phyloP scores from a whole-genome alignment of 2,329 filamentous ascomycete genomes.

The Clathrospora elynae region DNA sequence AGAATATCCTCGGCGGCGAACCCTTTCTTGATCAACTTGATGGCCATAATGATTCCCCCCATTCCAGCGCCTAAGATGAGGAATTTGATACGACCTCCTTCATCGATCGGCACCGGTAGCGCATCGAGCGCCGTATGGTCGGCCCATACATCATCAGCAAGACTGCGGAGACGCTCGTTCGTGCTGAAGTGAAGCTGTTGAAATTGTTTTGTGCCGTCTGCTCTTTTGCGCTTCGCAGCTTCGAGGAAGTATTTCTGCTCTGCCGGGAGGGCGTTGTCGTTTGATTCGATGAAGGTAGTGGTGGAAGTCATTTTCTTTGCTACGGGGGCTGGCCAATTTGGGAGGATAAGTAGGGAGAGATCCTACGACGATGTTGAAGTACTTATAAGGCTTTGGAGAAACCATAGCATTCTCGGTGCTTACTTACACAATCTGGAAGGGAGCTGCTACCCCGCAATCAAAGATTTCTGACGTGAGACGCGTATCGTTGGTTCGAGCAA shows the following conservation, averaged over 20 bases:
- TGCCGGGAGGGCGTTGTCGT: slow-evolving; percentile 8
- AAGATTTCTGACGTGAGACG: too few species aligned
- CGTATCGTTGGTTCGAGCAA: too few species aligned
- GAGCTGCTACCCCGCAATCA: too few species aligned
- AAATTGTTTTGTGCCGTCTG: slow-evolving; percentile 19
- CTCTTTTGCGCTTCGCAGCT: slow-evolving; percentile 21
- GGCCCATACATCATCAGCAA: slow-evolving; percentile 20
- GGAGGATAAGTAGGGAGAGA: slow-evolving; percentile 3
- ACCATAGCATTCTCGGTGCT: too few species aligned
- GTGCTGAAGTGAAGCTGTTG: slow-evolving; percentile 19
- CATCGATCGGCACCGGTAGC: slow-evolving; percentile 9
- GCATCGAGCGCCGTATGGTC: slow-evolving; percentile 22
- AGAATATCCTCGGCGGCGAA: slow-evolving; percentile 43
- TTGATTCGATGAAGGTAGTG: slow-evolving; percentile 11
- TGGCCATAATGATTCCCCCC: slow-evolving; percentile 49
- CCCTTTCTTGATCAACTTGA: slow-evolving; percentile 45
- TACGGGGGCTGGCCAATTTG: slow-evolving; percentile 13
- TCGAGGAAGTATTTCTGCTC: slow-evolving; percentile 22
- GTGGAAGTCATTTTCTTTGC: too few species aligned
- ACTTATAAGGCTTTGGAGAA: too few species aligned
- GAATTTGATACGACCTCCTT: slow-evolving; percentile 21
- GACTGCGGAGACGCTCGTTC: slow-evolving; percentile 15
- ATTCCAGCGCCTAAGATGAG: slow-evolving; percentile 51
- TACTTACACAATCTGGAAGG: too few species aligned
- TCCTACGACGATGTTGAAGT: too few species aligned